Evolutionary conservation across 1,139 yeast genomes (phyloP).

Genomic region (Yamadazyma membranifaciens): DNA sequence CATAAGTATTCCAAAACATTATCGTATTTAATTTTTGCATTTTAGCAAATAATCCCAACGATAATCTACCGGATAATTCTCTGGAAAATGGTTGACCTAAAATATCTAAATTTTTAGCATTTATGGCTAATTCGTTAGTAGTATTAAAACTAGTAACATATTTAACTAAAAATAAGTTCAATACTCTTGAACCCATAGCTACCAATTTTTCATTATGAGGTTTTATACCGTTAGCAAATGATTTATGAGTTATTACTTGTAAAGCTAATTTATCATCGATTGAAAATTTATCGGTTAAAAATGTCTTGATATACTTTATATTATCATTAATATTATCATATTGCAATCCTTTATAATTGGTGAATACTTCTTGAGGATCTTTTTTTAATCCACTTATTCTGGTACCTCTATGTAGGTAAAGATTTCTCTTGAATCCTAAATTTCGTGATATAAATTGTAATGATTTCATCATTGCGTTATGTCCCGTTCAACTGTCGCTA

Average conservation of each 20-base stretch:
- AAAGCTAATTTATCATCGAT: conserved; percentile 57
- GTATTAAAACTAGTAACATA: conserved; percentile 39
- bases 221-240: conserved; percentile 85
- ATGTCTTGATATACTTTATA: conserved; percentile 44
- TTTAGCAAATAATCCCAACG: conserved; percentile 55
- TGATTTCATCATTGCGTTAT: too few species aligned
- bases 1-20: conserved; percentile 73
- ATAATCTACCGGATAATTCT: conserved; percentile 47
- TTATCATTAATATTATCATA: conserved; percentile 58
- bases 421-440: conserved; percentile 15
- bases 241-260: conserved; percentile 87
- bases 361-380: conserved; percentile 64
- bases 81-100: conserved; percentile 58
- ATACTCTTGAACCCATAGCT: conserved; percentile 71
- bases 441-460: conserved; percentile 2
- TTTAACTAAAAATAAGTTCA: conserved; percentile 59
- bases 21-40: conserved; percentile 46
- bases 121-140: conserved; percentile 37
- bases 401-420: conserved; percentile 53
- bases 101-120: conserved; percentile 60
- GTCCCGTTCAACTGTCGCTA: too few species aligned
- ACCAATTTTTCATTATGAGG: conserved; percentile 87
- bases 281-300: conserved; percentile 42
- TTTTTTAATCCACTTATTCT: conserved; percentile 74
- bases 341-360: conserved; percentile 55